Percentiles rank a stretch among this genome's conserved stretches.
phyloP scores from a whole-genome alignment of 73 alveolate genomes.

The Durusdinium trenchii region DNA sequence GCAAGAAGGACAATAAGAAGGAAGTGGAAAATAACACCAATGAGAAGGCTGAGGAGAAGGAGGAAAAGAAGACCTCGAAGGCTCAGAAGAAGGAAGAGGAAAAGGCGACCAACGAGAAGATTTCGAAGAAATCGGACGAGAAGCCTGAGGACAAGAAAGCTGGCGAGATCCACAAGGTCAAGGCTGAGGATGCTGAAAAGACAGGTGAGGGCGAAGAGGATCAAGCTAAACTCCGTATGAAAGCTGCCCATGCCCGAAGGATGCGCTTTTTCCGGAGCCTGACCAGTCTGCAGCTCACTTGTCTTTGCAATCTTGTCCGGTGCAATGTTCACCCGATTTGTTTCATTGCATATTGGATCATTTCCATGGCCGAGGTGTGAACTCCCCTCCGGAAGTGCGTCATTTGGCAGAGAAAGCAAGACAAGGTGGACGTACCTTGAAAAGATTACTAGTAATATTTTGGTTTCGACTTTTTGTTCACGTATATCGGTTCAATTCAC shows the following conservation, averaged over 20 bases:
- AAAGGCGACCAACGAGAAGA: not conserved
- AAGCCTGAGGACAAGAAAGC: not conserved
- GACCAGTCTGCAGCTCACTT: too few relatives aligned
- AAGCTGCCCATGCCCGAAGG: too few relatives aligned
- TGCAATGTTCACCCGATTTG: too few relatives aligned
- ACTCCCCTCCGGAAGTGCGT: not conserved
- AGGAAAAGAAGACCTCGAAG: not conserved
- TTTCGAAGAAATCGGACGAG: not conserved
- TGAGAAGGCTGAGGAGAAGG: too few relatives aligned
- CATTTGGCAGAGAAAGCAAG: not conserved
- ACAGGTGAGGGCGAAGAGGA: not conserved
- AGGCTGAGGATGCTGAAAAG: not conserved
- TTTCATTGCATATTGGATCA: too few relatives aligned
- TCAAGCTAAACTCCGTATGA: not conserved
- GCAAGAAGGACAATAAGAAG: not conserved
- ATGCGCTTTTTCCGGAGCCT: too few relatives aligned
- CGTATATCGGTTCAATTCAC: not conserved
- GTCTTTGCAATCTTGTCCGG: too few relatives aligned
- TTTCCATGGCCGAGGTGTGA: too few relatives aligned
- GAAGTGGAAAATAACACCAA: not conserved
- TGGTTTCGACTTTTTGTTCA: not conserved
- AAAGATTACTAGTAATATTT: not conserved
- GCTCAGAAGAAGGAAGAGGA: not conserved
- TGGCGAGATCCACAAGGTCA: not conserved
- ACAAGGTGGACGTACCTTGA: not conserved